phyloP scores from a whole-genome alignment of 2,329 filamentous ascomycete species.

The Ophiostoma sp. region DNA sequence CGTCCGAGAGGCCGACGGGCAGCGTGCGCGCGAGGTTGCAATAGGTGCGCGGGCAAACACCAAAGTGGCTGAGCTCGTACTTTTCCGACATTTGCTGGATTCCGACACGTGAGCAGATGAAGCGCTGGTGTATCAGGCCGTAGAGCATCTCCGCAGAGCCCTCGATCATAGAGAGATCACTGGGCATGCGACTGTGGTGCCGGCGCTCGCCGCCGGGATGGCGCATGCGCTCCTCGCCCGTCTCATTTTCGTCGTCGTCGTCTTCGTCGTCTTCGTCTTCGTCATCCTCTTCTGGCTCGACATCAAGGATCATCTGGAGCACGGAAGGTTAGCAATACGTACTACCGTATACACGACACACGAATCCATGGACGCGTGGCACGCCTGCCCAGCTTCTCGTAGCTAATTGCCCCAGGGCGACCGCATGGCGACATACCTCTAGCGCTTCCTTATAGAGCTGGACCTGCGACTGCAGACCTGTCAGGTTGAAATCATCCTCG shows the following conservation, averaged over 20 bases:
- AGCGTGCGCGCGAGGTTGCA: constrained; percentile 87
- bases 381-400: no score
- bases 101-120: constrained; percentile 91
- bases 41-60: constrained; percentile 87
- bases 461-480: constrained; percentile 88
- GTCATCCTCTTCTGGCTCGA: constrained; percentile 93
- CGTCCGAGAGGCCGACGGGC: constrained; percentile 89
- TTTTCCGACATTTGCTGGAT: constrained; percentile 99
- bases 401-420: no score
- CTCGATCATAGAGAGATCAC: constrained; percentile 91
- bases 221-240: constrained; percentile 55
- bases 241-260: constrained; percentile 68
- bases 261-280: constrained; percentile 79
- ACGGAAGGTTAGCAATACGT: background rate
- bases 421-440: constrained; percentile 50
- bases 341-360: background rate
- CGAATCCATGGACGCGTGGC: no score
- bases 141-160: constrained; percentile 97
- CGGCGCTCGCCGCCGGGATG: constrained; percentile 57
- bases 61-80: constrained; percentile 95
- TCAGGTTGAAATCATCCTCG: constrained; percentile 99
- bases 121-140: constrained; percentile 95
- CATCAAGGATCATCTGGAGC: constrained; percentile 95
- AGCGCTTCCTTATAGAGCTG: constrained; percentile 98
- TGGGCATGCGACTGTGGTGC: constrained; percentile 78